Conservation (phyloP, 2,329 filamentous ascomycete genomes). For the Hymenoscyphus salicellus region DNA sequence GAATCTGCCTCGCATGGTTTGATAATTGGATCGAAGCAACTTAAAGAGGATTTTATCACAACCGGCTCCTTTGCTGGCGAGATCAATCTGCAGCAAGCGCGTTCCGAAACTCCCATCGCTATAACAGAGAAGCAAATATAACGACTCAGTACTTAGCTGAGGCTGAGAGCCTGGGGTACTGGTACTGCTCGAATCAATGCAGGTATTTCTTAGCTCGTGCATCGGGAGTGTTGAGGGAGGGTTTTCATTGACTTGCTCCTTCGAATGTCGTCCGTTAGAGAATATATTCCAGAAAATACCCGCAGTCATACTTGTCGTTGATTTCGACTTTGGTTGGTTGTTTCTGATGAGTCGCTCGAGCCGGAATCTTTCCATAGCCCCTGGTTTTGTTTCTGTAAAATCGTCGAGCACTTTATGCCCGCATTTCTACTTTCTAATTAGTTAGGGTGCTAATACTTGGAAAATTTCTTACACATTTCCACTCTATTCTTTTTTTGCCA, state of each 20-base stretch:
- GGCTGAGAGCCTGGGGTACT: not conserved
- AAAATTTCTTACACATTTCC: constrained; percentile 9
- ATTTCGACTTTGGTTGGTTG: not conserved
- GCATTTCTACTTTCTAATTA: constrained; percentile 14
- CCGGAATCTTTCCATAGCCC: constrained; percentile 2
- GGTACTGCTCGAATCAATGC: not conserved
- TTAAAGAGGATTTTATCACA: constrained; percentile 23
- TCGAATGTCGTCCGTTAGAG: not conserved
- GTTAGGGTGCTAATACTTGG: not conserved
- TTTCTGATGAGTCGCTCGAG: not conserved
- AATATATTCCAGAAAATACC: not conserved
- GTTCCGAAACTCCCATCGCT: constrained; percentile 21
- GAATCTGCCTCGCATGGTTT: constrained; percentile 13
- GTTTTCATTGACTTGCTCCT: not conserved
- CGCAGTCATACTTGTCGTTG: not conserved
- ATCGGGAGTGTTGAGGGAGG: not conserved
- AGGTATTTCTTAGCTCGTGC: not conserved
- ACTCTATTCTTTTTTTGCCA: constrained; percentile 15
- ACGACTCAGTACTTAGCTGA: not conserved
- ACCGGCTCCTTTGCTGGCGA: constrained; percentile 10
- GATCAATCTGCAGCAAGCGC: constrained; percentile 21
- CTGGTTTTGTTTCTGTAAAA: constrained; percentile 17
- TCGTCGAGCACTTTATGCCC: constrained; percentile 18
- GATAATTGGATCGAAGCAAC: constrained; percentile 16
- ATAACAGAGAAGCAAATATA: constrained; percentile 24